A percentile compares a stretch with the other conserved stretches of the same genome.
Conservation (phyloP, 1,139 yeast species). For the Saccharomyces uvarum region DNA sequence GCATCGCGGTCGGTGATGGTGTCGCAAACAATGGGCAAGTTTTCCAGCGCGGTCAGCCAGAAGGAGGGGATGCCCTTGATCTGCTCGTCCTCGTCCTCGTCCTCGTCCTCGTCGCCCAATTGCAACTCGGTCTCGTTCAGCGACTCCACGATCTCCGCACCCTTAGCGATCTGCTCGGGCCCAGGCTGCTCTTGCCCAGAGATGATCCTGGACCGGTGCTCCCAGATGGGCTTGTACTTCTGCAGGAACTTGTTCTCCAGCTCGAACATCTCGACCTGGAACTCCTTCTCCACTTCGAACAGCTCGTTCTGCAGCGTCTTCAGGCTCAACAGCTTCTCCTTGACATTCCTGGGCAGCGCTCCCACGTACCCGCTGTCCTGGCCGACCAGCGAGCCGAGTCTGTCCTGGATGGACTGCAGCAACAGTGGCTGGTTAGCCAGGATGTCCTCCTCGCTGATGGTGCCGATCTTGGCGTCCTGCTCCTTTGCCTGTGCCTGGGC, state of each 20-base stretch:
- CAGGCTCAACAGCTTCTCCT: slow-evolving; percentile 71
- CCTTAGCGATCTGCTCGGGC: slow-evolving; percentile 66
- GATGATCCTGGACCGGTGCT: slow-evolving; percentile 64
- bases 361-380: slow-evolving; percentile 81
- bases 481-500: slow-evolving; percentile 39
- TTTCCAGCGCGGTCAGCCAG: slow-evolving; percentile 94
- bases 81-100: slow-evolving; percentile 41
- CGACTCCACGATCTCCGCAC: slow-evolving; percentile 52
- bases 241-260: slow-evolving; percentile 75
- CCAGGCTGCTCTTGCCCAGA: slow-evolving; percentile 73
- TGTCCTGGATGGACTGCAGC: slow-evolving; percentile 71
- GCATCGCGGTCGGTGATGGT: slow-evolving; percentile 86
- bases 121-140: slow-evolving; percentile 37
- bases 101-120: slow-evolving; percentile 37
- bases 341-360: slow-evolving; percentile 64
- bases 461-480: slow-evolving; percentile 39
- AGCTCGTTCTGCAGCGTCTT: slow-evolving; percentile 80
- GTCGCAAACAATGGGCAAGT: slow-evolving; percentile 73
- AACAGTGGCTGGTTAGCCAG: slow-evolving; percentile 26
- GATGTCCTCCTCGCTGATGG: slow-evolving; percentile 59
- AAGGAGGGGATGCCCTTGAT: slow-evolving; percentile 80
- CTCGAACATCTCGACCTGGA: slow-evolving; percentile 80
- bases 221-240: slow-evolving; percentile 71
- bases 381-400: slow-evolving; percentile 77
- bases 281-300: slow-evolving; percentile 78